A percentile compares a stretch with the other conserved stretches of the same genome.
phyloP scores from a whole-genome alignment of 148 eudicot species.

The Vaccinium darrowii region DNA sequence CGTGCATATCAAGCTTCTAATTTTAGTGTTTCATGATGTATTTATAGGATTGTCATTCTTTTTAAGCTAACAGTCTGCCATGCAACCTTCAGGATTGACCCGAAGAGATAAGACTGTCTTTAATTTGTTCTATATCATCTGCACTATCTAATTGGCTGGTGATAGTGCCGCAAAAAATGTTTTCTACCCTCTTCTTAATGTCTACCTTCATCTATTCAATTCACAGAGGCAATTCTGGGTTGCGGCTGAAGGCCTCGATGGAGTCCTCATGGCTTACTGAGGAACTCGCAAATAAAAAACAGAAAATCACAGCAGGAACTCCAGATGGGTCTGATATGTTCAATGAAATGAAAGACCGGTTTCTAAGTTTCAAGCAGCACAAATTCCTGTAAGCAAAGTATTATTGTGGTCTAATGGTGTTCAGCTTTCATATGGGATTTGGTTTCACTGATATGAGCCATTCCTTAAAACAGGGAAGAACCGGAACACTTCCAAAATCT shows the following conservation, averaged over 20 bases:
- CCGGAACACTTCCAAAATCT: conserved; percentile 62
- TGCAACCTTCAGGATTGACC: conserved; percentile 34
- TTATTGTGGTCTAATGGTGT: neutral
- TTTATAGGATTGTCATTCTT: conserved; percentile 31
- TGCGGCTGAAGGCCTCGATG: conserved; percentile 53
- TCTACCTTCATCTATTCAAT: neutral
- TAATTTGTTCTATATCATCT: conserved; percentile 16
- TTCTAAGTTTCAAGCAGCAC: conserved; percentile 73
- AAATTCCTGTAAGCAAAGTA: conserved; percentile 63
- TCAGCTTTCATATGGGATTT: neutral
- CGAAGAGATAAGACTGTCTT: conserved; percentile 38
- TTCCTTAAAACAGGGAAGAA: conserved; percentile 51
- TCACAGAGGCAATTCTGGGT: conserved; percentile 43
- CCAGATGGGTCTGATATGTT: conserved; percentile 41
- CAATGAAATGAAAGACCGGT: conserved; percentile 51
- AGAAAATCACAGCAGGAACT: conserved; percentile 27
- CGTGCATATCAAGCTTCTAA: conserved; percentile 26
- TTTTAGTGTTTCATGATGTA: conserved; percentile 26
- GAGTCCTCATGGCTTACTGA: conserved; percentile 36
- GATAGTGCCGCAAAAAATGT: neutral
- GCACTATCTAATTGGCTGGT: conserved; percentile 1
- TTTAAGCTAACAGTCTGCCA: conserved; percentile 33
- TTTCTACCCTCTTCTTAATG: conserved; percentile 13
- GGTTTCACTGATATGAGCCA: conserved; percentile 11
- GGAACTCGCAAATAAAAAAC: conserved; percentile 33